phyloP scores from a whole-genome alignment of 2,329 filamentous ascomycete genomes.

The Celoporthe dispersa region DNA sequence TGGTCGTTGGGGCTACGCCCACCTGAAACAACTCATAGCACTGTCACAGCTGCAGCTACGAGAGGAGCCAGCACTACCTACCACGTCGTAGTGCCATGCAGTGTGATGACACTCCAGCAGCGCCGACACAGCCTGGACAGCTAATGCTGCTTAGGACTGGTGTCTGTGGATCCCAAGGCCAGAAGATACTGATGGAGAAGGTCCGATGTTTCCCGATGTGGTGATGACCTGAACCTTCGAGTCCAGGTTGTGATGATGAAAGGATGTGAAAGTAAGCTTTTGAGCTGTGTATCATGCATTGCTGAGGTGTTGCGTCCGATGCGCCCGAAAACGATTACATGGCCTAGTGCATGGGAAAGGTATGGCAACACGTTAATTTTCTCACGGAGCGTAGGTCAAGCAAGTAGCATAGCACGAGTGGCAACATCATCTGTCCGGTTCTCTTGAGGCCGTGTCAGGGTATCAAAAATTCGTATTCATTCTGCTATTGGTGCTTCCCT shows the following conservation, averaged over 20 bases:
- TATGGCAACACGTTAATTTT: not conserved
- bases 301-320: not conserved
- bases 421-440: not conserved
- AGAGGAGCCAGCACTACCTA: slow-evolving; percentile 12
- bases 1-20: not conserved
- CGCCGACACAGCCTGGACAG: not conserved
- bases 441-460: not conserved
- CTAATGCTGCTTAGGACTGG: not conserved
- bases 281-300: not conserved
- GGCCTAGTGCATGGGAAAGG: not conserved
- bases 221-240: not conserved
- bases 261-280: not conserved
- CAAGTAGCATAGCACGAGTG: not conserved
- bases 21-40: slow-evolving; percentile 2
- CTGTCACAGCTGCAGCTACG: not conserved
- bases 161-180: not conserved
- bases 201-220: not conserved
- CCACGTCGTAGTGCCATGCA: slow-evolving; percentile 8
- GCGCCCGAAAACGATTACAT: not conserved
- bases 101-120: not conserved
- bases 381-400: not conserved
- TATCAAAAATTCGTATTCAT: slow-evolving; percentile 1
- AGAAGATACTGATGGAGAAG: not conserved
- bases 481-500: not conserved
- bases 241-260: not conserved